Evolutionary conservation across 129 eudicot species (phyloP).

Genomic region (Mikania micrantha): DNA sequence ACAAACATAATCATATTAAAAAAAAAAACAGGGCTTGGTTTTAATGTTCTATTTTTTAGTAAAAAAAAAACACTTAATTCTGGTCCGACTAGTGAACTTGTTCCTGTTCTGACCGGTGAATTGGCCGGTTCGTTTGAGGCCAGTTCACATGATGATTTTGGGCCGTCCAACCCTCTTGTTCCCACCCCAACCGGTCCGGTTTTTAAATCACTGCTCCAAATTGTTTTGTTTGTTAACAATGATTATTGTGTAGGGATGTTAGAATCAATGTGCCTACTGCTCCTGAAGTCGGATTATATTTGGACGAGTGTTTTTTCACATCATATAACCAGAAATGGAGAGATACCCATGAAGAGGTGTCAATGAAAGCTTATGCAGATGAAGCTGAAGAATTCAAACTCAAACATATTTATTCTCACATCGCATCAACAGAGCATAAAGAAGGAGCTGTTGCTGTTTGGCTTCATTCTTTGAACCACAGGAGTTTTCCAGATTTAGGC

Average conservation of each 20-base stretch:
- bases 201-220: too few relatives aligned
- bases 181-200: too few relatives aligned
- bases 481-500: slow-evolving; percentile 57
- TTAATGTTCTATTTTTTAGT: too few relatives aligned
- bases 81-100: too few relatives aligned
- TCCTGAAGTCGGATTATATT: slow-evolving; percentile 86
- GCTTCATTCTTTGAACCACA: slow-evolving; percentile 76
- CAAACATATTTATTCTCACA: slow-evolving; percentile 75
- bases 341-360: slow-evolving; percentile 68
- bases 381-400: slow-evolving; percentile 82
- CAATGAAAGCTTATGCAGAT: slow-evolving; percentile 64
- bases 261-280: slow-evolving; percentile 84
- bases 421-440: slow-evolving; percentile 77
- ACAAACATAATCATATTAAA: too few relatives aligned
- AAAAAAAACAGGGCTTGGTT: too few relatives aligned
- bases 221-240: background rate
- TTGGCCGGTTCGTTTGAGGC: too few relatives aligned
- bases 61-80: too few relatives aligned
- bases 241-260: slow-evolving; percentile 48
- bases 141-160: too few relatives aligned
- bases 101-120: too few relatives aligned
- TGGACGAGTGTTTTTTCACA: slow-evolving; percentile 87
- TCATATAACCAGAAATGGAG: slow-evolving; percentile 85
- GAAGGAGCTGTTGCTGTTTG: slow-evolving; percentile 76
- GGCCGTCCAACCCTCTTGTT: too few relatives aligned